Base-by-base conservation (phyloP, 768 basidiomycete genomes). In the Mycena sanguinolenta region DNA sequence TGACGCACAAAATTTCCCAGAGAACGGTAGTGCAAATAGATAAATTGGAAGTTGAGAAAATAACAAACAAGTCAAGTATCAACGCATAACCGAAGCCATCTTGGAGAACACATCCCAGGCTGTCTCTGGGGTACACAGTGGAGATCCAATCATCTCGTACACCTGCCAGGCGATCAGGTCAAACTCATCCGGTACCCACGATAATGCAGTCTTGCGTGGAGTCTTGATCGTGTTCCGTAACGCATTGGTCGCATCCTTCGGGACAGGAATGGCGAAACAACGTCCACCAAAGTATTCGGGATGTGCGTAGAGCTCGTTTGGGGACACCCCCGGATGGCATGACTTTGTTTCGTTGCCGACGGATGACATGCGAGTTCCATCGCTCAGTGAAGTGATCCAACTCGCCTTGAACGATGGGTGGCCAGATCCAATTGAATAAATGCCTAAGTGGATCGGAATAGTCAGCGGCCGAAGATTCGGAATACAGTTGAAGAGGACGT, bases 401-500 rank as follows among this genome's bases (percentile, higher is more conserved):
- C 25, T 62, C 49, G 9, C 44, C 46, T 16, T 62, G 60, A 27
- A 62, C 17, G 4, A 60, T 60, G 12, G 39, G 39, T 9, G 42
- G 44, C 58, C 58, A 60, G 19, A 60, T 46, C 60, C 60, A 62
- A 32, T 62, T 49, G 28, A 62, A 62, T 3, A 62, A 23, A 62
- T 34, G 60, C 10, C 60, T 62, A 17, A 42, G 19, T 17, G 12
- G 19, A 42, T 42, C 39, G 19, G 39, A 42, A 42, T 32, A 9
- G 39, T 9, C n/a, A n/a, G n/a, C n/a, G n/a, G n/a, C n/a, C n/a
- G n/a, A n/a, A n/a, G n/a, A n/a, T n/a, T n/a, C n/a, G n/a, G n/a
- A n/a, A n/a, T 55, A 75, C 76, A 79, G 32, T 75, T 46, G 52
- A 78, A 79, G 3, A 70, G 23, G 44, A 62, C 69, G 42, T 69